phyloP scores from a whole-genome alignment of 2,329 filamentous ascomycete species.

The Ophidiomyces ophidiicola region DNA sequence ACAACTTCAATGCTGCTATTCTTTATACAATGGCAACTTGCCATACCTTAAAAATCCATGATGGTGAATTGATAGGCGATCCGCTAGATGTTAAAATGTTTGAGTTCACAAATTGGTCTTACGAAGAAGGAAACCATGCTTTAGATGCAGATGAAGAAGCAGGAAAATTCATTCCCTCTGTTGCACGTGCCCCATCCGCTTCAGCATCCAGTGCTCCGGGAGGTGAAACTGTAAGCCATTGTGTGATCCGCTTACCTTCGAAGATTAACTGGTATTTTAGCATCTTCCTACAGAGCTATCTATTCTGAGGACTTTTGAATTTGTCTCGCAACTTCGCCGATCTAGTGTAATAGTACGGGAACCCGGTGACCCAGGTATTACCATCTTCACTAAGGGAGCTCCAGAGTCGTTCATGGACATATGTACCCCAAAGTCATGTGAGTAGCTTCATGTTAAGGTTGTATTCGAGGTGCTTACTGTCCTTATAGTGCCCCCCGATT shows the following conservation, averaged over 20 bases:
- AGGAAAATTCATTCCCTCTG: slow-evolving; percentile 61
- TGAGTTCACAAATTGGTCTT: slow-evolving; percentile 85
- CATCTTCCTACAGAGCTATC: slow-evolving; percentile 63
- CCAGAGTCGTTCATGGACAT: slow-evolving; percentile 95
- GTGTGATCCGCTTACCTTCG: slow-evolving; percentile 18
- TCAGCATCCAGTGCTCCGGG: slow-evolving; percentile 15
- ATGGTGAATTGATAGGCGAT: slow-evolving; percentile 81
- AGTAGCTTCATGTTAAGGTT: slow-evolving; percentile 25
- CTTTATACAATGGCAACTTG: slow-evolving; percentile 96
- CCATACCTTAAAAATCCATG: slow-evolving; percentile 76
- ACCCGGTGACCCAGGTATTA: slow-evolving; percentile 71
- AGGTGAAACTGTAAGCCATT: slow-evolving; percentile 4
- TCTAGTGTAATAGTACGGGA: slow-evolving; percentile 86
- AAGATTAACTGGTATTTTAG: slow-evolving; percentile 18
- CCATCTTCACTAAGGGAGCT: slow-evolving; percentile 90
- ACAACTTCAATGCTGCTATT: slow-evolving; percentile 54
- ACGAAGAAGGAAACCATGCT: slow-evolving; percentile 69
- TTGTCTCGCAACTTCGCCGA: slow-evolving; percentile 80
- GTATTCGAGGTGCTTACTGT: slow-evolving; percentile 12
- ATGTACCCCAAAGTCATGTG: slow-evolving; percentile 67
- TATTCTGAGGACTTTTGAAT: slow-evolving; percentile 85
- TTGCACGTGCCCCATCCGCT: slow-evolving; percentile 64
- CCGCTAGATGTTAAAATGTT: slow-evolving; percentile 98
- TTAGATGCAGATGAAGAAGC: slow-evolving; percentile 60
- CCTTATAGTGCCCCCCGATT: slow-evolving; percentile 61